A percentile compares a stretch with the other conserved stretches of the same genome.
Evolutionary conservation across 2,329 filamentous ascomycete genomes (phyloP).

Genomic region (Venturiaceae sp.): DNA sequence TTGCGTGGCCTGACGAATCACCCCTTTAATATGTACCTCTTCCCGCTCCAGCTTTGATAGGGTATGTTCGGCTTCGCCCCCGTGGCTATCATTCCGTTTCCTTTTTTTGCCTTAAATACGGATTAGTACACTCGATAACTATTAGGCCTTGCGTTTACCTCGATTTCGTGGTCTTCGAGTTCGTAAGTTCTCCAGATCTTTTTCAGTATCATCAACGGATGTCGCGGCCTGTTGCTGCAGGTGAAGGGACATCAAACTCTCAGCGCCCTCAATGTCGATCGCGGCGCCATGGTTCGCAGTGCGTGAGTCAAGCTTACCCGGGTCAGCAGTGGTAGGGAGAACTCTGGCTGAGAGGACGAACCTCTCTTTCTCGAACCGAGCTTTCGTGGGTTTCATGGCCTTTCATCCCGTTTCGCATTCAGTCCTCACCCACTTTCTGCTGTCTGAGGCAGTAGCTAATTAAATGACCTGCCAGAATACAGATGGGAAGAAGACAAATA

Average conservation of each 20-base stretch:
- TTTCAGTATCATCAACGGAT: constrained; percentile 12
- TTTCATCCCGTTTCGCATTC: no score
- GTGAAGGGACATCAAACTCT: constrained; percentile 12
- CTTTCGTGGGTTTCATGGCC: no score
- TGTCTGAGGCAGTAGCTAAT: no score
- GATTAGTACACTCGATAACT: constrained; percentile 9
- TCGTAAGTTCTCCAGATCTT: constrained; percentile 12
- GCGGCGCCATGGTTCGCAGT: constrained; percentile 11
- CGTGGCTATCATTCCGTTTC: constrained; percentile 9
- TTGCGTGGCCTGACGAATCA: constrained; percentile 10
- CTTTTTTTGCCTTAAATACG: constrained; percentile 10
- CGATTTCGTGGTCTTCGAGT: constrained; percentile 8
- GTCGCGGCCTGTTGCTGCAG: constrained; percentile 11
- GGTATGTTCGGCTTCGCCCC: constrained; percentile 8
- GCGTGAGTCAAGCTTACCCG: constrained; percentile 11
- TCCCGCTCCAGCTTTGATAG: constrained; percentile 9
- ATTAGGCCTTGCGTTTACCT: constrained; percentile 10
- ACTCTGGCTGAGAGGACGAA: constrained; percentile 12
- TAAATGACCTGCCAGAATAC: no score
- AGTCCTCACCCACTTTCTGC: no score
- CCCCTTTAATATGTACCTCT: constrained; percentile 10
- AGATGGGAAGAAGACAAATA: no score
- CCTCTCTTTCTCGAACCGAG: constrained; percentile 10
- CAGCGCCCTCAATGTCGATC: constrained; percentile 12
- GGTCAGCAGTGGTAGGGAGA: constrained; percentile 8